A percentile compares a stretch with the other conserved stretches of the same genome.
phyloP scores from a whole-genome alignment of 106 monocot genomes.

The Allium sativum region DNA sequence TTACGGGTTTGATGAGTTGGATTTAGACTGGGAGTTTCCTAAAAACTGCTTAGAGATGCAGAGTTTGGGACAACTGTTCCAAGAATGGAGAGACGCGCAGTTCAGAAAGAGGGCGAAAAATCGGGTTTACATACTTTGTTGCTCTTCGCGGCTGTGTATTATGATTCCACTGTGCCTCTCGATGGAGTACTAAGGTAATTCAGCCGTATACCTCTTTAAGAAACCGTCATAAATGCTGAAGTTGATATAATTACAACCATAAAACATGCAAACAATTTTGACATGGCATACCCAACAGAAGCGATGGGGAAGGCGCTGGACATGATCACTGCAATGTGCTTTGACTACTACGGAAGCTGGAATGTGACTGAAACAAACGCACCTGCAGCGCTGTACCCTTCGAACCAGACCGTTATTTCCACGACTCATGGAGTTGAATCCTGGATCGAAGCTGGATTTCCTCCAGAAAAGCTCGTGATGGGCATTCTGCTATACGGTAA shows the following conservation, averaged over 20 bases:
- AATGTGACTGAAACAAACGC: constrained; percentile 20
- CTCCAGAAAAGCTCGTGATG: constrained; percentile 20
- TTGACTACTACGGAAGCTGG: constrained; percentile 33
- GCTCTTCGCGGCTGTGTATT: constrained; percentile 30
- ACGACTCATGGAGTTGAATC: constrained; percentile 19
- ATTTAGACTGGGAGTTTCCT: constrained; percentile 36
- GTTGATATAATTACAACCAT: background rate
- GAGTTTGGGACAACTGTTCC: constrained; percentile 5
- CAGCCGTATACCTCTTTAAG: background rate
- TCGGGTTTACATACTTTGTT: constrained; percentile 3
- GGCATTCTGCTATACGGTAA: constrained; percentile 28
- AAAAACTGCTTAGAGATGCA: constrained; percentile 3
- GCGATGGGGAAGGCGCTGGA: constrained; percentile 13
- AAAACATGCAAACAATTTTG: background rate
- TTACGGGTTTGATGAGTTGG: constrained; percentile 20
- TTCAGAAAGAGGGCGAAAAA: background rate
- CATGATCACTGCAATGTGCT: constrained; percentile 31
- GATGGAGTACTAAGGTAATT: constrained; percentile 1
- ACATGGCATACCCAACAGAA: constrained; percentile 16
- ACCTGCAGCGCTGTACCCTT: constrained; percentile 19
- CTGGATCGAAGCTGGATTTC: constrained; percentile 24
- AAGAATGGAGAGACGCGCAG: constrained; percentile 22
- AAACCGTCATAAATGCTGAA: background rate
- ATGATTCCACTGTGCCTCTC: background rate
- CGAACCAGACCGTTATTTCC: constrained; percentile 16